These are phyloP conservation scores for Tolypocladium tropicale DNA, from an alignment of 2,329 filamentous ascomycete species.

Conservation along the genomic window DNA sequence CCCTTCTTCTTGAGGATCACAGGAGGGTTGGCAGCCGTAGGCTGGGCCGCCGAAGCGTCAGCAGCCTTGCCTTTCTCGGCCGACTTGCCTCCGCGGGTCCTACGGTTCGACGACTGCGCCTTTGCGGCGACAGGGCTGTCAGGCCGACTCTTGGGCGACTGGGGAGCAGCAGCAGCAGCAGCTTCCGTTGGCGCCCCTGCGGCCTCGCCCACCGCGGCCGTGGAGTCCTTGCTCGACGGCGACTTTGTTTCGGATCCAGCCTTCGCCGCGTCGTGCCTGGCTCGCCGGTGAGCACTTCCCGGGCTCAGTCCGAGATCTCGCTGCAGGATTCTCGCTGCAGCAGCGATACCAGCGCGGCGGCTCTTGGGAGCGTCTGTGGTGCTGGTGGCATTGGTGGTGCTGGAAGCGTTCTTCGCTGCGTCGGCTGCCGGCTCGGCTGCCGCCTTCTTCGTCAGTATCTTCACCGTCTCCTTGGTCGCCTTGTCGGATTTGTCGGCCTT, in stretches of 20 bases:
- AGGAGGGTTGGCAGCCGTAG: constrained; percentile 19
- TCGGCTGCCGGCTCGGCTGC: constrained; percentile 38
- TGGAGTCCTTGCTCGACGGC: constrained; percentile 22
- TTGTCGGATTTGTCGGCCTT: constrained; percentile 46
- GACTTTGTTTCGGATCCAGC: constrained; percentile 37
- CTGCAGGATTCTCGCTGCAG: constrained; percentile 54
- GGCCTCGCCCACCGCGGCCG: constrained; percentile 9
- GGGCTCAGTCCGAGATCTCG: constrained; percentile 56
- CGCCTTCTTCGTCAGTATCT: constrained; percentile 51
- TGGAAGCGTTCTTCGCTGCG: constrained; percentile 30
- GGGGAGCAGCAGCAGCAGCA: constrained; percentile 4
- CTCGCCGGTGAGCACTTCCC: constrained; percentile 50
- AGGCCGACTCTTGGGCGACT: constrained; percentile 11
- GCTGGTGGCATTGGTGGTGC: constrained; percentile 20
- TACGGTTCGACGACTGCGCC: constrained; percentile 16
- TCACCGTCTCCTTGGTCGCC: constrained; percentile 46
- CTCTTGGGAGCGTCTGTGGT: constrained; percentile 37
- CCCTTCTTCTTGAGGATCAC: constrained; percentile 33
- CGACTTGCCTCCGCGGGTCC: constrained; percentile 25
- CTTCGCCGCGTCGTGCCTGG: constrained; percentile 48
- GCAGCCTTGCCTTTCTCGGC: constrained; percentile 27
- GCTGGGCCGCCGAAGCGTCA: constrained; percentile 17
- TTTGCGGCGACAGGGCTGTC: constrained; percentile 13
- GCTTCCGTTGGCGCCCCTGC: constrained; percentile 11
- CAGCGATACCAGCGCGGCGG: constrained; percentile 49